These are phyloP conservation scores for Saxispiralis lemnorum DNA, from an alignment of 495 filamentous ascomycete genomes.

Conservation along the genomic window DNA sequence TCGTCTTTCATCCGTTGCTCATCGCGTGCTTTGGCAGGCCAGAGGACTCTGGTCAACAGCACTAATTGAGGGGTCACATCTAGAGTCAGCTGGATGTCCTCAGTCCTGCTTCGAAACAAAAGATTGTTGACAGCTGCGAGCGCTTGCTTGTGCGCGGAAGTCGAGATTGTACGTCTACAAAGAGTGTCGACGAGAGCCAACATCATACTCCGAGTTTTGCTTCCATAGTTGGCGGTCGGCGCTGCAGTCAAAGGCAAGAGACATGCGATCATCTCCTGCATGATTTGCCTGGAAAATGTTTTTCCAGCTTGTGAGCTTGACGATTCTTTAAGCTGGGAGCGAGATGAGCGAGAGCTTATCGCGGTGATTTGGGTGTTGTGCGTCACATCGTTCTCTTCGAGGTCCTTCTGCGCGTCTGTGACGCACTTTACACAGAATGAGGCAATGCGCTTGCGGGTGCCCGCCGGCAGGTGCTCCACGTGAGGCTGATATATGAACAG, in stretches of 20 bases:
- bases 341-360: conserved; percentile 7
- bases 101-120: conserved; percentile 43
- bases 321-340: conserved; percentile 6
- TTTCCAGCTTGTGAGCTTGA: conserved; percentile 4
- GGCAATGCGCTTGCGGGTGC: conserved; percentile 50
- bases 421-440: conserved; percentile 48
- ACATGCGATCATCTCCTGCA: conserved; percentile 11
- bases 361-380: no score
- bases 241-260: conserved; percentile 44
- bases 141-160: conserved; percentile 45
- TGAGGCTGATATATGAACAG: conserved; percentile 57
- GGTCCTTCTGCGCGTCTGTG: conserved; percentile 7
- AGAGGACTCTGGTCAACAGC: conserved; percentile 53
- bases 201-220: conserved; percentile 39
- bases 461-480: conserved; percentile 51
- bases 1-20: conserved; percentile 42
- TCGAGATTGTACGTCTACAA: neutral
- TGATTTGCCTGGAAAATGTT: conserved; percentile 7
- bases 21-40: conserved; percentile 44
- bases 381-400: neutral
- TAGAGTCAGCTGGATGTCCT: conserved; percentile 45
- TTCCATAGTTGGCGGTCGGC: conserved; percentile 53
- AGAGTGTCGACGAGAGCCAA: conserved; percentile 44
- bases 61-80: conserved; percentile 40
- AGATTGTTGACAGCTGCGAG: conserved; percentile 62